These are phyloP conservation scores for Euclidium syriacum DNA, from an alignment of 345 rosid species.

Conservation along the genomic window DNA sequence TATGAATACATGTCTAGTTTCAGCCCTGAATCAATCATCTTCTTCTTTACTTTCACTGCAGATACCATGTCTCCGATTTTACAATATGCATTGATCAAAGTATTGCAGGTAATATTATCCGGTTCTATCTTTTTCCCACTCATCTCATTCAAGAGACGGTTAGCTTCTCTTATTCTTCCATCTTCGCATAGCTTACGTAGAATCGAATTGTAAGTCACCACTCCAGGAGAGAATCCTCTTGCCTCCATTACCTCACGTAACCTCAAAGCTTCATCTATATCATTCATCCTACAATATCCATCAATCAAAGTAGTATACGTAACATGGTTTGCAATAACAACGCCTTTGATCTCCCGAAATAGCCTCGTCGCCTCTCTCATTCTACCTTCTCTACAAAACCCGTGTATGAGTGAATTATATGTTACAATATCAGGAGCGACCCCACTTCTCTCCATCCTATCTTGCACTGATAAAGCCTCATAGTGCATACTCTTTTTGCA, in stretches of 20 bases:
- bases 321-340: conserved; percentile 54
- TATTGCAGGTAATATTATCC: conserved; percentile 82
- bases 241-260: conserved; percentile 64
- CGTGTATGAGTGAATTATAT: conserved; percentile 73
- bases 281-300: conserved; percentile 75
- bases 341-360: conserved; percentile 63
- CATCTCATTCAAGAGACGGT: conserved; percentile 74
- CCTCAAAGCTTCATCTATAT: conserved; percentile 70
- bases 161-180: conserved; percentile 81
- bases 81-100: conserved; percentile 82
- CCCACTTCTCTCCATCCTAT: conserved; percentile 71
- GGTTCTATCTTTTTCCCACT: conserved; percentile 65
- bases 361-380: conserved; percentile 80
- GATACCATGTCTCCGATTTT: conserved; percentile 78
- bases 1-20: conserved; percentile 60
- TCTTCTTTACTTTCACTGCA: conserved; percentile 74
- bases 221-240: conserved; percentile 62
- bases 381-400: conserved; percentile 83
- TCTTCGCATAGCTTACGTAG: conserved; percentile 73
- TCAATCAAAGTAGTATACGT: conserved; percentile 86
- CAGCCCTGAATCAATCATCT: conserved; percentile 76
- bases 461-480: conserved; percentile 80
- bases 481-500: conserved; percentile 90
- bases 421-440: conserved; percentile 72
- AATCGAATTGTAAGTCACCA: conserved; percentile 76